A percentile compares a stretch with the other conserved stretches of the same genome.
Conservation (phyloP, 2,329 filamentous ascomycete species). For the Scedosporium minutisporum region DNA sequence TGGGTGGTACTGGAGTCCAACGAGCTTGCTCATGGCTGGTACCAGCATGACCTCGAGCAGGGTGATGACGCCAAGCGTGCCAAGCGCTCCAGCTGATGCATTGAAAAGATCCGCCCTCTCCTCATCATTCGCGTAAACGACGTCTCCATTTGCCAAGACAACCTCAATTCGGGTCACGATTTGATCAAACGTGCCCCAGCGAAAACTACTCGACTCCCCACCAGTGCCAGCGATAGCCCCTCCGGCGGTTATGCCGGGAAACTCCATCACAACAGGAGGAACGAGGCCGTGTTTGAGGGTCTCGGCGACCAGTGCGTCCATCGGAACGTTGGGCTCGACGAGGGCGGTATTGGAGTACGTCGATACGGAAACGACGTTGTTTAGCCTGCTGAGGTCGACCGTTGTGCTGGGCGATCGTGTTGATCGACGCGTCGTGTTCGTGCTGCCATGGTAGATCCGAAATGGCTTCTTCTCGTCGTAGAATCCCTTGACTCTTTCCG, state of each 20-base stretch:
- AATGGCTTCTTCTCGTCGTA: conserved; percentile 42
- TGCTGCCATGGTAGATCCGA: conserved; percentile 68
- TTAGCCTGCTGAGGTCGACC: conserved; percentile 57
- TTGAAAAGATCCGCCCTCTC: conserved; percentile 51
- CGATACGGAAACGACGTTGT: conserved; percentile 53
- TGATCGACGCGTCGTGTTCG: conserved; percentile 61
- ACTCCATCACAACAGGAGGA: conserved; percentile 61
- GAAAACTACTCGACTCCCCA: conserved; percentile 60
- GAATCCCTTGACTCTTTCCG: conserved; percentile 33
- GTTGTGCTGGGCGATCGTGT: conserved; percentile 41
- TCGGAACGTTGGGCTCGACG: conserved; percentile 60
- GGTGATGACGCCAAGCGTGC: conserved; percentile 56
- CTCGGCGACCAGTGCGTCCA: conserved; percentile 53
- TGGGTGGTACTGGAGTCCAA: conserved; percentile 48
- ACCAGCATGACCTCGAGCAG: conserved; percentile 51
- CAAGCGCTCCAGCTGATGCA: conserved; percentile 55
- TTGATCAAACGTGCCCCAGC: conserved; percentile 55
- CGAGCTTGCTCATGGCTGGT: conserved; percentile 41
- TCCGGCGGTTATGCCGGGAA: conserved; percentile 62
- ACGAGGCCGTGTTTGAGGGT: conserved; percentile 46
- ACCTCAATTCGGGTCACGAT: conserved; percentile 57
- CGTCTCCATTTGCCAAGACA: conserved; percentile 50
- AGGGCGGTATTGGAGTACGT: conserved; percentile 40
- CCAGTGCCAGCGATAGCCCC: conserved; percentile 59
- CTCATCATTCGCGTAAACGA: conserved; percentile 43